Conservation (phyloP, 1,139 yeast genomes). For the Hemisphaericaspora subhashii region DNA sequence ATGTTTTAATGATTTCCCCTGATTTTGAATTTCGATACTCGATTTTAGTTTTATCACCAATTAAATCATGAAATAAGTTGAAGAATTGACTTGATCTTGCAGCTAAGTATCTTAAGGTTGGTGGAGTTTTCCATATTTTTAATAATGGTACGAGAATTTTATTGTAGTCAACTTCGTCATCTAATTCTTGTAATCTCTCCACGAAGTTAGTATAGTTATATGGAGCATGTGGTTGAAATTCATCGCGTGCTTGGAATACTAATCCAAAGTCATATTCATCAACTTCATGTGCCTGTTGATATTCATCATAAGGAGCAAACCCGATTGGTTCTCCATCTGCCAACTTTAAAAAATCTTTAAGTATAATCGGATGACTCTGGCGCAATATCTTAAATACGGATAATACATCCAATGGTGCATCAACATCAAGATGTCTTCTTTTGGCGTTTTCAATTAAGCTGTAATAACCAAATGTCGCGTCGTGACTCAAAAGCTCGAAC, state of each 20-base stretch:
- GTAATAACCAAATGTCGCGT: constrained; percentile 24
- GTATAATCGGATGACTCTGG: constrained; percentile 31
- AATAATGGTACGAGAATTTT: constrained; percentile 20
- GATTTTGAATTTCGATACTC: constrained; percentile 51
- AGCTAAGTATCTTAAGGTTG: constrained; percentile 58
- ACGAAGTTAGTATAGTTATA: constrained; percentile 7
- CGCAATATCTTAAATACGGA: constrained; percentile 37
- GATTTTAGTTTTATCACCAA: constrained; percentile 40
- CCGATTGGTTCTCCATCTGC: constrained; percentile 49
- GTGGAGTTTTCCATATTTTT: constrained; percentile 49
- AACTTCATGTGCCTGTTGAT: background rate
- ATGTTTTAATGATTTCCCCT: constrained; percentile 36
- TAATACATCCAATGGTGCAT: constrained; percentile 46
- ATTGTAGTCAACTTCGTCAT: constrained; percentile 16
- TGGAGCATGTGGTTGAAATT: constrained; percentile 7
- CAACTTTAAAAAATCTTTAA: constrained; percentile 45
- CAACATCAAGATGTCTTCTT: constrained; percentile 46
- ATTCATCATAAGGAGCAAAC: constrained; percentile 37
- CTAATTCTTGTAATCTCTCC: constrained; percentile 13
- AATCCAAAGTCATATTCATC: constrained; percentile 8
- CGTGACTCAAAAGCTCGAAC: constrained; percentile 34
- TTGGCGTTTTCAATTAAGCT: constrained; percentile 46
- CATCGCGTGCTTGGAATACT: constrained; percentile 9
- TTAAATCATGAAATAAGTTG: constrained; percentile 29
- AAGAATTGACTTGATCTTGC: constrained; percentile 55